phyloP scores from a whole-genome alignment of 352 stramenopile genomes.

The Stephanocyclus meneghinianus region DNA sequence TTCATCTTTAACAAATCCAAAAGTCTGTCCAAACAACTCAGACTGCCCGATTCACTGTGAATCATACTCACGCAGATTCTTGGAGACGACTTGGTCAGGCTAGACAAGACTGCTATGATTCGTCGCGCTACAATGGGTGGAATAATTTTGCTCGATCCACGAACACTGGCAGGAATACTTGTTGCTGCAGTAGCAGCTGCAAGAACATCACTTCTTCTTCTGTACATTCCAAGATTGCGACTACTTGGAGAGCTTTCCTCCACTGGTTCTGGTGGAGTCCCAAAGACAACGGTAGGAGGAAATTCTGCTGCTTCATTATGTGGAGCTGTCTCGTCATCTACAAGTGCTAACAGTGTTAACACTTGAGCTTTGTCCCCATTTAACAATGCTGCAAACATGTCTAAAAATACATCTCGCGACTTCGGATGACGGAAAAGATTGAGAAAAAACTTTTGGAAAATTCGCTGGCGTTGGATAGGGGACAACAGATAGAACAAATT shows the following conservation, averaged over 20 bases:
- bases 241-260: slow-evolving; percentile 27
- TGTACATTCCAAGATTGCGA: slow-evolving; percentile 39
- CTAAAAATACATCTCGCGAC: slow-evolving; percentile 60
- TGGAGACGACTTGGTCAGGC: slow-evolving; percentile 89
- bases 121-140: slow-evolving; percentile 88
- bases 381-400: slow-evolving; percentile 68
- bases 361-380: slow-evolving; percentile 60
- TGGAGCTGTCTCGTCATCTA: slow-evolving; percentile 30
- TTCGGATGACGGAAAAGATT: slow-evolving; percentile 75
- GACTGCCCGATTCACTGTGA: slow-evolving; percentile 11
- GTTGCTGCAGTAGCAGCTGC: slow-evolving; percentile 63
- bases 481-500: slow-evolving; percentile 82
- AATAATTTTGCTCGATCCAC: slow-evolving; percentile 57
- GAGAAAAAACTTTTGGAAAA: slow-evolving; percentile 83
- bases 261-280: slow-evolving; percentile 52
- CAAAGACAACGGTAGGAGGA: slow-evolving; percentile 73
- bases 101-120: slow-evolving; percentile 87
- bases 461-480: slow-evolving; percentile 77
- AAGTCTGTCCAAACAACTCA: slow-evolving; percentile 68
- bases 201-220: slow-evolving; percentile 57
- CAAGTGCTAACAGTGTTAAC: slow-evolving; percentile 52
- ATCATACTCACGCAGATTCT: slow-evolving; percentile 88
- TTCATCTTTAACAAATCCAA: slow-evolving; percentile 88
- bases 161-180: slow-evolving; percentile 71
- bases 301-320: slow-evolving; percentile 42